phyloP scores from a whole-genome alignment of 371 early-diverging fungal genomes.

The Apophysomyces variabilis region DNA sequence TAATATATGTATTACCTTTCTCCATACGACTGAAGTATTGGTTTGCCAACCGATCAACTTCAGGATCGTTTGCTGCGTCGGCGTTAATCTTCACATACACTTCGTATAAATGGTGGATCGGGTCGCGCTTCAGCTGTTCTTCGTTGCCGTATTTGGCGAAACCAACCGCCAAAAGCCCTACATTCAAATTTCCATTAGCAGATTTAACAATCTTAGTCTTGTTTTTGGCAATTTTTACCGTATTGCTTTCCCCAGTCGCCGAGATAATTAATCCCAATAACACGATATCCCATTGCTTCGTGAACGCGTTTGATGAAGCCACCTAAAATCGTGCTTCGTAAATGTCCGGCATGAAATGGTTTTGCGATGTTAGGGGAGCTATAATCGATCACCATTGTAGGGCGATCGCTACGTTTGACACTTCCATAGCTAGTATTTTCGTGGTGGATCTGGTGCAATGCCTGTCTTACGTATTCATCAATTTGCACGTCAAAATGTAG shows the following conservation, averaged over 20 bases:
- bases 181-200: background rate
- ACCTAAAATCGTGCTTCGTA: constrained; percentile 98
- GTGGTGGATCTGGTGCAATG: constrained; percentile 49
- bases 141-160: constrained; percentile 85
- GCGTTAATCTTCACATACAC: constrained; percentile 93
- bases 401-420: constrained; percentile 19
- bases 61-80: constrained; percentile 55
- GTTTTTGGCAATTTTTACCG: constrained; percentile 49
- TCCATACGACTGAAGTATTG: constrained; percentile 94
- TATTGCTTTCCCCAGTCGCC: constrained; percentile 99
- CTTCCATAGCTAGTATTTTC: constrained; percentile 28
- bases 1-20: constrained; percentile 57
- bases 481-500: constrained; percentile 70
- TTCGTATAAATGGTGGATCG: constrained; percentile 92
- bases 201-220: background rate
- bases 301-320: constrained; percentile 88
- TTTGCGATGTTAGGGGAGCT: constrained; percentile 99
- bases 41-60: constrained; percentile 77
- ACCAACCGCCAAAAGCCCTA: constrained; percentile 91
- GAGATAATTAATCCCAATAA: constrained; percentile 93
- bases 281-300: constrained; percentile 85
- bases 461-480: constrained; percentile 46
- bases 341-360: constrained; percentile 99
- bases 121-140: constrained; percentile 77
- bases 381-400: constrained; percentile 89